Conservation (phyloP, 2,329 filamentous ascomycete species). For the Neurospora sp. region DNA sequence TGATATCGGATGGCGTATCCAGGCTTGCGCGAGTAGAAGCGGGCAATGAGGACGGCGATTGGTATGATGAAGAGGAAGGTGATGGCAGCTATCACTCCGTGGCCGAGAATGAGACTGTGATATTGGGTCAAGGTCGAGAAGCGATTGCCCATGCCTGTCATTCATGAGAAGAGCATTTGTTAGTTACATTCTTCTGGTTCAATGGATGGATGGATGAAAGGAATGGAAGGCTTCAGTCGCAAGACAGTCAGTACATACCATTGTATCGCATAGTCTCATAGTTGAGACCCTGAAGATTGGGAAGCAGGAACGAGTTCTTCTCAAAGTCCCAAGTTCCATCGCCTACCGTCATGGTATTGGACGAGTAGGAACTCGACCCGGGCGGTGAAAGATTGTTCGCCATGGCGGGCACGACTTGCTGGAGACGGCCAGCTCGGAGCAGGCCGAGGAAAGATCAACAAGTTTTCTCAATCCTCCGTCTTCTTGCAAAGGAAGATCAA, state of each 20-base stretch:
- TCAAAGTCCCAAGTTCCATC: slow-evolving; percentile 77
- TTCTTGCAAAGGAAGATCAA: no score
- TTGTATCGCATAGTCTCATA: slow-evolving; percentile 80
- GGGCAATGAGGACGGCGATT: slow-evolving; percentile 59
- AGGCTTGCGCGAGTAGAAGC: slow-evolving; percentile 56
- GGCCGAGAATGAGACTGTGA: slow-evolving; percentile 57
- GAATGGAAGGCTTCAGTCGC: neutral
- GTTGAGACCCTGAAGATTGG: slow-evolving; percentile 66
- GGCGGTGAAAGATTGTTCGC: slow-evolving; percentile 46
- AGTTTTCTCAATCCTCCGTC: neutral
- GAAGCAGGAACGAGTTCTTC: slow-evolving; percentile 68
- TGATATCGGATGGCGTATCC: slow-evolving; percentile 58
- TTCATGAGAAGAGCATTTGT: neutral
- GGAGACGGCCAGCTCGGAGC: neutral
- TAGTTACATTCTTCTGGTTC: slow-evolving; percentile 3
- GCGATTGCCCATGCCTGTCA: slow-evolving; percentile 68
- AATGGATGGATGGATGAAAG: neutral
- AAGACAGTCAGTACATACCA: no score
- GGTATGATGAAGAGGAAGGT: slow-evolving; percentile 68
- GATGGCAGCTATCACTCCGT: slow-evolving; percentile 62
- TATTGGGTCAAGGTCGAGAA: slow-evolving; percentile 62
- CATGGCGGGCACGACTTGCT: neutral
- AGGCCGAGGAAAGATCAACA: neutral
- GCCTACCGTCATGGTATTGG: slow-evolving; percentile 64
- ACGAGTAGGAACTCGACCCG: slow-evolving; percentile 63